These are phyloP conservation scores for Lophiotrema nucula DNA, from an alignment of 495 filamentous ascomycete species.

Conservation along the genomic window DNA sequence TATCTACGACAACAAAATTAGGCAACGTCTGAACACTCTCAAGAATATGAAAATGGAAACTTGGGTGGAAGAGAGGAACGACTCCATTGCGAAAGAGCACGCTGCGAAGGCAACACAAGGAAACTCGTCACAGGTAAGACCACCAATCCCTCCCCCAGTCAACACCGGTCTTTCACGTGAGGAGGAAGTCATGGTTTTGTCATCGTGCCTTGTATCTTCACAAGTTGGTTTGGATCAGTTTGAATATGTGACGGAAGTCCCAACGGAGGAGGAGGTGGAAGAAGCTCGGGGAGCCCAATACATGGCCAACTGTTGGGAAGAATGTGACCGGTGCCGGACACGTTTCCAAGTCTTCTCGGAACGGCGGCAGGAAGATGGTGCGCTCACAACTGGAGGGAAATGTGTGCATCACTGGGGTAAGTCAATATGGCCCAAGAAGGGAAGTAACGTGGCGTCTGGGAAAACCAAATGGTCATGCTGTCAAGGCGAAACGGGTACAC, in stretches of 20 bases:
- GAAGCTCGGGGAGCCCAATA: constrained; percentile 62
- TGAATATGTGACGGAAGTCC: constrained; percentile 70
- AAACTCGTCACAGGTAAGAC: too few relatives aligned
- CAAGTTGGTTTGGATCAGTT: constrained; percentile 58
- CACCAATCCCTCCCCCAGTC: too few relatives aligned
- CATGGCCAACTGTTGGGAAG: constrained; percentile 71
- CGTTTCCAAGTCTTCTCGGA: constrained; percentile 93
- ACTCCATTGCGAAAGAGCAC: constrained; percentile 40
- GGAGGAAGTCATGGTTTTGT: constrained; percentile 67
- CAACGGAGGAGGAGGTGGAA: constrained; percentile 59
- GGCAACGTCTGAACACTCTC: constrained; percentile 68
- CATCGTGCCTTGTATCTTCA: constrained; percentile 58
- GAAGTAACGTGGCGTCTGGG: constrained; percentile 48
- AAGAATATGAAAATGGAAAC: constrained; percentile 67
- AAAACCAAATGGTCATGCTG: constrained; percentile 77
- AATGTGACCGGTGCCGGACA: constrained; percentile 79
- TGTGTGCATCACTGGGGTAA: constrained; percentile 79
- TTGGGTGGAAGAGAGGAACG: constrained; percentile 59
- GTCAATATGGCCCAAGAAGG: constrained; percentile 51
- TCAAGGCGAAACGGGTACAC: constrained; percentile 62
- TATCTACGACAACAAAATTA: constrained; percentile 81
- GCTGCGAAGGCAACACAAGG: constrained; percentile 35
- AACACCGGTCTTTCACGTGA: constrained; percentile 63
- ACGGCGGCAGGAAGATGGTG: constrained; percentile 71
- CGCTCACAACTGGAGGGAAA: constrained; percentile 68